These are phyloP conservation scores for Hapsidospora chrysogenum DNA, from an alignment of 495 filamentous ascomycete species.

Conservation along the genomic window DNA sequence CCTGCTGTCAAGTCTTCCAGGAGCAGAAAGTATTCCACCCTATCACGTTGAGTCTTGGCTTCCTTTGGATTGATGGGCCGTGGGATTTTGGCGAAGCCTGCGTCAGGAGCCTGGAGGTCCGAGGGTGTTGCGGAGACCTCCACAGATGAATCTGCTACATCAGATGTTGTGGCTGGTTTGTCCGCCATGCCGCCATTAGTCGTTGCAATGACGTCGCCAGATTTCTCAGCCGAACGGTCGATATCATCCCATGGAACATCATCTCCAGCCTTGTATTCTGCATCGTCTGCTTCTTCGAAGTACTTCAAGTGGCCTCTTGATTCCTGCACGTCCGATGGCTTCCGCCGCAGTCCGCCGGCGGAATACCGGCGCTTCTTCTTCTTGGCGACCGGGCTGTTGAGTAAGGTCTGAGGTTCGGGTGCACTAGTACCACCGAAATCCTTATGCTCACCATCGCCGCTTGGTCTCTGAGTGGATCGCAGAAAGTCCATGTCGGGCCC, in stretches of 20 bases:
- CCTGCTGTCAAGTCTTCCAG: constrained; percentile 95
- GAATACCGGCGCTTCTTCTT: constrained; percentile 54
- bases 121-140: too few species aligned
- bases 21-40: constrained; percentile 83
- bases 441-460: constrained; percentile 9
- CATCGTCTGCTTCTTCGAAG: constrained; percentile 59
- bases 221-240: not conserved
- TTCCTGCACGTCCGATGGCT: constrained; percentile 44
- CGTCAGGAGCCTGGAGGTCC: constrained; percentile 7
- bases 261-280: constrained; percentile 62
- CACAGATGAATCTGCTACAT: not conserved
- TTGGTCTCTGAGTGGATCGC: not conserved
- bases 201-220: constrained; percentile 8
- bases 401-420: constrained; percentile 32
- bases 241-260: constrained; percentile 22
- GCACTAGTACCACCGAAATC: constrained; percentile 38
- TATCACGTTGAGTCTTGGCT: constrained; percentile 45
- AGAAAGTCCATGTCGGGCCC: constrained; percentile 5
- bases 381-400: constrained; percentile 14
- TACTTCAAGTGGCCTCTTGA: constrained; percentile 58
- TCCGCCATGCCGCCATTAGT: too few species aligned
- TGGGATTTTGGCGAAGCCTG: constrained; percentile 21
- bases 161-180: too few species aligned
- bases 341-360: constrained; percentile 56
- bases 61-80: constrained; percentile 56